phyloP scores from a whole-genome alignment of 805 yeast species.

The Lipomyces kockii region DNA sequence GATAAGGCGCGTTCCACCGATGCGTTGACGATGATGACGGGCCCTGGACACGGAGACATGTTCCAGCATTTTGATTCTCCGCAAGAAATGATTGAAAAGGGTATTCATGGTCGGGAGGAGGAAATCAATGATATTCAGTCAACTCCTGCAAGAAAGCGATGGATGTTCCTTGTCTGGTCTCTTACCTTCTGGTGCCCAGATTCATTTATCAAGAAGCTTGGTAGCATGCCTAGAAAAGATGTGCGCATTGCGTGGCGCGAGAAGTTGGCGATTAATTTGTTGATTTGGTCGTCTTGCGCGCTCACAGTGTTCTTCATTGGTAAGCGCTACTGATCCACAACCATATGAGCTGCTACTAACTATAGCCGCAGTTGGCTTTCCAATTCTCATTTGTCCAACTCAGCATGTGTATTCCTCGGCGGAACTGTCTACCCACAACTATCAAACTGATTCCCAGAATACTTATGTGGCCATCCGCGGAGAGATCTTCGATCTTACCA shows the following conservation, averaged over 20 bases:
- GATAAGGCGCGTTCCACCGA: slow-evolving; percentile 37
- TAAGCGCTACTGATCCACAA: slow-evolving; percentile 8
- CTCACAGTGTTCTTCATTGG: slow-evolving; percentile 30
- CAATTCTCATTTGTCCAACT: slow-evolving; percentile 49
- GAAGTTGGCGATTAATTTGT: slow-evolving; percentile 50
- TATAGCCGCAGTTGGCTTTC: slow-evolving; percentile 44
- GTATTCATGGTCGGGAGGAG: slow-evolving; percentile 45
- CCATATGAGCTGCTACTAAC: slow-evolving; percentile 40
- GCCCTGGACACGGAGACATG: slow-evolving; percentile 40
- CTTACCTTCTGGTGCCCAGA: slow-evolving; percentile 52
- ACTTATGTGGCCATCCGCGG: slow-evolving; percentile 48
- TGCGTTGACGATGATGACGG: slow-evolving; percentile 25
- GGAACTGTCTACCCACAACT: slow-evolving; percentile 44
- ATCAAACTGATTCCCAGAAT: slow-evolving; percentile 42
- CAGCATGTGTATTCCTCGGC: slow-evolving; percentile 46
- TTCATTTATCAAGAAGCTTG: slow-evolving; percentile 41
- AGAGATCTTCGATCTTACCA: slow-evolving; percentile 48
- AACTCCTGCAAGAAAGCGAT: slow-evolving; percentile 44
- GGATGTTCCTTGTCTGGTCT: slow-evolving; percentile 48
- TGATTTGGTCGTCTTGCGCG: slow-evolving; percentile 49
- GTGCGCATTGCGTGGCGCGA: slow-evolving; percentile 52
- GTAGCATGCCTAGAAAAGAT: slow-evolving; percentile 45
- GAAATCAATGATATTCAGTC: slow-evolving; percentile 39
- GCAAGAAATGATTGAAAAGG: slow-evolving; percentile 45
- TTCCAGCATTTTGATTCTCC: slow-evolving; percentile 45